A percentile compares a stretch with the other conserved stretches of the same genome.
Conservation (phyloP, 1,284 basidiomycete genomes). For the Sanghuangporus baumii region DNA sequence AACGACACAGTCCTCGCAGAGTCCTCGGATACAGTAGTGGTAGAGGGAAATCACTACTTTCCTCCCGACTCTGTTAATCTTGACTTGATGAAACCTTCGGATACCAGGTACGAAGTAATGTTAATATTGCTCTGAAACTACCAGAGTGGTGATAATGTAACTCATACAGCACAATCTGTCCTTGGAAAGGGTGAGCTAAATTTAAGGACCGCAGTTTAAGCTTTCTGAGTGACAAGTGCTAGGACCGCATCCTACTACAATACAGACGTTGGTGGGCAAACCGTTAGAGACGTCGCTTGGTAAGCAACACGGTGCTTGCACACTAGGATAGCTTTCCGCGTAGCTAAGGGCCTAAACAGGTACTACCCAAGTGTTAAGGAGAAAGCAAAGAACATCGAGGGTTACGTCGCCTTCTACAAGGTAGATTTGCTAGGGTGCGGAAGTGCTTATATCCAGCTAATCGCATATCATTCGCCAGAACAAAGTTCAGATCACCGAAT, state of each 20-base stretch:
- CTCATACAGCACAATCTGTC: conserved; percentile 41
- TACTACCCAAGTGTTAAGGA: conserved; percentile 50
- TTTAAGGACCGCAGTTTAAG: not conserved
- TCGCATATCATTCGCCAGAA: conserved; percentile 18
- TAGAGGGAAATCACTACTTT: conserved; percentile 26
- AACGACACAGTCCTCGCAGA: conserved; percentile 26
- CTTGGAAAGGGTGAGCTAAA: conserved; percentile 57
- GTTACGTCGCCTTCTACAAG: conserved; percentile 64
- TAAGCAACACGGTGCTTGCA: conserved; percentile 24
- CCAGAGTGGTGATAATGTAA: not conserved
- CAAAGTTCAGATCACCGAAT: conserved; percentile 22
- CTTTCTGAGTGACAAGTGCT: conserved; percentile 5
- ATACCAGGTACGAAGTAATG: conserved; percentile 39
- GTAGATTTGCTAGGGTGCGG: conserved; percentile 26
- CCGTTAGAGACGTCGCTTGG: conserved; percentile 57
- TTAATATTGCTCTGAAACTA: conserved; percentile 15
- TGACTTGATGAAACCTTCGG: conserved; percentile 39
- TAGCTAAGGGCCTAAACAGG: conserved; percentile 32
- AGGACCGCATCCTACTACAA: conserved; percentile 62
- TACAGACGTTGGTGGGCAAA: conserved; percentile 41
- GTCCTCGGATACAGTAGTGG: conserved; percentile 19
- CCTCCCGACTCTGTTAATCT: conserved; percentile 34
- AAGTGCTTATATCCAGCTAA: not conserved
- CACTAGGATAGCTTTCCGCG: not conserved
- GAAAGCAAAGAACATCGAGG: conserved; percentile 50